Conservation (phyloP, 257 asterid species). For the Nicotiana obtusifolia region DNA sequence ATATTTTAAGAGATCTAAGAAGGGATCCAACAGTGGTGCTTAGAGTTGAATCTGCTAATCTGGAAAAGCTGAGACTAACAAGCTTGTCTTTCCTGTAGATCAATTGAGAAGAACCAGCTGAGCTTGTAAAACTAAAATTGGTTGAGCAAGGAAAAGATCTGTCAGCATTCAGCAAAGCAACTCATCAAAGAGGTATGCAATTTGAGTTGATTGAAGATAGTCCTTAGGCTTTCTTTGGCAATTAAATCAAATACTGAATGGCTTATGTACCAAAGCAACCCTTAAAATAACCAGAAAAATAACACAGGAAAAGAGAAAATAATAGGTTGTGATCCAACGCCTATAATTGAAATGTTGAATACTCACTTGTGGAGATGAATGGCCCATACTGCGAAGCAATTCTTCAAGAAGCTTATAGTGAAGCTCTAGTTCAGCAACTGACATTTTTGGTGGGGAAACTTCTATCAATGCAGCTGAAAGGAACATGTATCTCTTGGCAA, state of each 20-base stretch:
- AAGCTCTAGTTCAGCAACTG: conserved; percentile 51
- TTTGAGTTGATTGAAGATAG: not conserved
- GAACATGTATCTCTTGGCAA: conserved; percentile 84
- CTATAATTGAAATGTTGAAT: conserved; percentile 10
- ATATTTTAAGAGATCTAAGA: not conserved
- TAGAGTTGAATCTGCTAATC: not conserved
- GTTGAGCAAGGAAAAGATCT: not conserved
- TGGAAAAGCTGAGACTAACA: not conserved
- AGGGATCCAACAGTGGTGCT: not conserved
- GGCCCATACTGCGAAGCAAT: conserved; percentile 82
- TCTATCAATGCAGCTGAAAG: conserved; percentile 91
- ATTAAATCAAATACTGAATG: not conserved
- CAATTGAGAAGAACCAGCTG: not conserved
- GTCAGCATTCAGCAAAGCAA: not conserved
- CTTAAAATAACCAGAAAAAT: not conserved
- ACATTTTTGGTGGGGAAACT: conserved; percentile 77
- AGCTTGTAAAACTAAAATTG: not conserved
- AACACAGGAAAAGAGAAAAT: not conserved
- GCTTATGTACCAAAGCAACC: not conserved
- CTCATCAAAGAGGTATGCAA: not conserved
- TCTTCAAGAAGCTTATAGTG: conserved; percentile 81
- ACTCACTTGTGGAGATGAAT: conserved; percentile 94
- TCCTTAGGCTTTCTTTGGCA: not conserved
- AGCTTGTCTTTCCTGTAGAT: not conserved
- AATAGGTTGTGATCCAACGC: not conserved